Evolutionary conservation across 352 stramenopile genomes (phyloP).

Genomic region (Blastocystis sp.): DNA sequence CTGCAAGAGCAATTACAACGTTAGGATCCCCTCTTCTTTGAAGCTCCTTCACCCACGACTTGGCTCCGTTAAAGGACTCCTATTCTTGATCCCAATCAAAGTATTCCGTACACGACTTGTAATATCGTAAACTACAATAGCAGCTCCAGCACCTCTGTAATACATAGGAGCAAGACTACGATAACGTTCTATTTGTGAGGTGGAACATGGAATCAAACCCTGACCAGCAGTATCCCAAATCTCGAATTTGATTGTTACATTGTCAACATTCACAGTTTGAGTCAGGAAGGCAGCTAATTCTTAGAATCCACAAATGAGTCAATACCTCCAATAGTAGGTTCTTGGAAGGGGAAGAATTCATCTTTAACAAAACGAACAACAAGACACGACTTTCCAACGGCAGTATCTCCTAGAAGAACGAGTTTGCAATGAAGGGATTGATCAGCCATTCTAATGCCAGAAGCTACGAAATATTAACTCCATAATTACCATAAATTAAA

Average conservation of each 20-base stretch:
- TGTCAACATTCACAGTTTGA: constrained; percentile 93
- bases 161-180: constrained; percentile 95
- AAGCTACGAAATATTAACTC: neutral
- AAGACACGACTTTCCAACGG: constrained; percentile 98
- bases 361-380: constrained; percentile 97
- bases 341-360: constrained; percentile 99
- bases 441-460: constrained; percentile 60
- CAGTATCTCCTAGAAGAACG: constrained; percentile 96
- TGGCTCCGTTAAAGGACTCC: constrained; percentile 93
- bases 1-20: constrained; percentile 88
- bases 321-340: constrained; percentile 85
- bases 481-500: neutral
- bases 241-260: constrained; percentile 99
- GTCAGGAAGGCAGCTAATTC: constrained; percentile 90
- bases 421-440: constrained; percentile 91
- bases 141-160: constrained; percentile 87
- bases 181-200: constrained; percentile 82
- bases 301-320: neutral
- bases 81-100: constrained; percentile 68
- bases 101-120: constrained; percentile 84
- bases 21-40: constrained; percentile 94
- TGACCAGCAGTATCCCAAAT: constrained; percentile 98
- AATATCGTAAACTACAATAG: constrained; percentile 94
- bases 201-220: constrained; percentile 72
- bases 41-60: constrained; percentile 99